These are phyloP conservation scores for Teratosphaeriaceae sp. DNA, from an alignment of 2,329 filamentous ascomycete species.

Conservation along the genomic window DNA sequence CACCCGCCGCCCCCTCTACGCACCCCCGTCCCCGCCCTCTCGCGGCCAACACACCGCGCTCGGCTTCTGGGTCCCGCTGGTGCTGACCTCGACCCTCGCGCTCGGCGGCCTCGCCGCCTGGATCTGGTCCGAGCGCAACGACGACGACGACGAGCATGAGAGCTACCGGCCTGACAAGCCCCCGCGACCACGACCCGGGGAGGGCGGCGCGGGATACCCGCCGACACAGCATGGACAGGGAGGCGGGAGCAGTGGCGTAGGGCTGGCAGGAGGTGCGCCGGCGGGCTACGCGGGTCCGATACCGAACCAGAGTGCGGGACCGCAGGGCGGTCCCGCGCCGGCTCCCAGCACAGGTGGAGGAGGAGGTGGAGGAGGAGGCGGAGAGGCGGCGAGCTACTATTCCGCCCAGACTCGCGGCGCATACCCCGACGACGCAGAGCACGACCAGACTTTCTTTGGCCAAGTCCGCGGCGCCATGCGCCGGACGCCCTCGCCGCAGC, in stretches of 20 bases:
- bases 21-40: conserved; percentile 29
- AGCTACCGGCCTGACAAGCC: conserved; percentile 26
- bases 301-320: conserved; percentile 19
- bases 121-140: conserved; percentile 85
- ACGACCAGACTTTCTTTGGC: conserved; percentile 21
- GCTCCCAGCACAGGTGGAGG: conserved; percentile 19
- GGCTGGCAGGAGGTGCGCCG: conserved; percentile 8
- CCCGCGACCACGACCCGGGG: conserved; percentile 16
- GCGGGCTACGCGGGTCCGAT: conserved; percentile 12
- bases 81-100: conserved; percentile 78
- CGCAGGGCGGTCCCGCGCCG: conserved; percentile 20
- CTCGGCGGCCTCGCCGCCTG: conserved; percentile 81
- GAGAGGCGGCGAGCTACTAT: conserved; percentile 26
- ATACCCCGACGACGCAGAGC: conserved; percentile 1
- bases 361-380: conserved; percentile 10
- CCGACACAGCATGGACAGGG: conserved; percentile 1
- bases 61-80: conserved; percentile 84
- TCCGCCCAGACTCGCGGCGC: too few species aligned
- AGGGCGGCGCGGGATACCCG: conserved; percentile 14
- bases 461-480: conserved; percentile 76
- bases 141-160: conserved; percentile 56
- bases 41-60: conserved; percentile 53
- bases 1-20: conserved; percentile 35
- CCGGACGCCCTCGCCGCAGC: conserved; percentile 78
- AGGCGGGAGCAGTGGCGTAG: background rate